phyloP scores from a whole-genome alignment of 2,329 filamentous ascomycete genomes.

The Stromatinia cepivora region DNA sequence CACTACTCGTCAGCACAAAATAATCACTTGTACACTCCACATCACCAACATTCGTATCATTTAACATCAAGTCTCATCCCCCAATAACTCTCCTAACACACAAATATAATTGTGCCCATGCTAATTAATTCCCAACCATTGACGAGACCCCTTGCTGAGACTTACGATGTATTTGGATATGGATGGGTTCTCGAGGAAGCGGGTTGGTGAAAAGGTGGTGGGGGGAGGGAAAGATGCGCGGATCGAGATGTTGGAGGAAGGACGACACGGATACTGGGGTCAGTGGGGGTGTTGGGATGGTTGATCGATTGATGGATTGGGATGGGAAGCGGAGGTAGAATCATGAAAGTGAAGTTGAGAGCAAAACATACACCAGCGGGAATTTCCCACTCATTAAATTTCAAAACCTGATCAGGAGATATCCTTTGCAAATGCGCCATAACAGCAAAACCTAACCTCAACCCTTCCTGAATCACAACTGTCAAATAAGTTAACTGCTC shows the following conservation, averaged over 20 bases:
- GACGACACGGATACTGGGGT: constrained; percentile 46
- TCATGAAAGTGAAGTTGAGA: not conserved
- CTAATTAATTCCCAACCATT: constrained; percentile 45
- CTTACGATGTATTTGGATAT: constrained; percentile 42
- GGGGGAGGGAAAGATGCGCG: constrained; percentile 44
- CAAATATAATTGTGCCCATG: constrained; percentile 19
- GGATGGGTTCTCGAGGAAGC: constrained; percentile 42
- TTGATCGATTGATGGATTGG: not conserved
- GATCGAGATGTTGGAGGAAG: constrained; percentile 45
- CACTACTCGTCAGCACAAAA: not conserved
- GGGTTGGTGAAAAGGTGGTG: constrained; percentile 44
- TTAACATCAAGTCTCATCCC: constrained; percentile 30
- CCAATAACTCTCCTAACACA: constrained; percentile 19
- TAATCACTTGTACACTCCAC: constrained; percentile 24
- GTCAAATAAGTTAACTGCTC: constrained; percentile 40
- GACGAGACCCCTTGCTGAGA: constrained; percentile 46
- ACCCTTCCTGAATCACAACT: constrained; percentile 42
- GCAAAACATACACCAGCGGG: constrained; percentile 5
- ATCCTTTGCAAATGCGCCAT: constrained; percentile 38
- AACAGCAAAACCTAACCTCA: constrained; percentile 41
- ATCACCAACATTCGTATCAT: constrained; percentile 34
- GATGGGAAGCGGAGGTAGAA: too few relatives aligned
- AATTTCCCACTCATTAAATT: constrained; percentile 31
- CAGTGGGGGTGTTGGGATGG: constrained; percentile 28
- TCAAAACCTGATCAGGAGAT: constrained; percentile 28